Base-by-base conservation (phyloP, 352 stramenopile species). In the Globisporangium recalcitrans region DNA sequence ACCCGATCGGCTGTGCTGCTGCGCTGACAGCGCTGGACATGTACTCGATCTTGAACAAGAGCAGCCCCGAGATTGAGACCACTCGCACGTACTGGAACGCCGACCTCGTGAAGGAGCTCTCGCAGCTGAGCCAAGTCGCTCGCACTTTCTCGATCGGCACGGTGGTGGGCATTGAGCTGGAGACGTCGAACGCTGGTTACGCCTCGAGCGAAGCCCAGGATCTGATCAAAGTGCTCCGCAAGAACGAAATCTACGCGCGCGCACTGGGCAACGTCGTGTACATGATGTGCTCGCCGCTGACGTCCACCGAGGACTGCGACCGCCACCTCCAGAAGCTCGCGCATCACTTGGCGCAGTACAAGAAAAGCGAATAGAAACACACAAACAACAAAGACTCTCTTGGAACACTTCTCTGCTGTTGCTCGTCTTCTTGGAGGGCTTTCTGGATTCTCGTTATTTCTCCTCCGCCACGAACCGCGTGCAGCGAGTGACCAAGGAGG, bases 1-100 rank as follows among this genome's bases (percentile, higher is more conserved):
- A 97, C 60, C 89, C 91, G 4, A 80, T 97, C 47, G 91, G 88
- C 27, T 98, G 90, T 60, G 90, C 90, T 24, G 89, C 89, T 11
- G 86, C 85, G 11, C 58, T 97, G 27, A 93, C 93, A n/a, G 80
- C 88, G 11, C 62, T 97, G 3, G 85, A 95, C 67, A 91, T 93
- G 83, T 96, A 93, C 70, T 61, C 89, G 57, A 85, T 91, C 60
- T 69, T 87, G 42, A 78, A 80, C 55, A 63, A 8, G 21, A 51
- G 40, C 58, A 58, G 26, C 32, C 58, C n/a, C 19, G 42, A 16
- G 40, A n/a, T 10, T 19, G 70, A 14, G 19, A 68, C 53, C 13
- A 69, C 72, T 16, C 64, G 48, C 16, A 76, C 67, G 1, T 92
- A 93, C 68, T 95, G 85, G 85, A 60, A 93, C 47, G 48, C 69